Evolutionary conservation across 2,329 filamentous ascomycete species (phyloP).

Genomic region (Colletotrichum sp.): DNA sequence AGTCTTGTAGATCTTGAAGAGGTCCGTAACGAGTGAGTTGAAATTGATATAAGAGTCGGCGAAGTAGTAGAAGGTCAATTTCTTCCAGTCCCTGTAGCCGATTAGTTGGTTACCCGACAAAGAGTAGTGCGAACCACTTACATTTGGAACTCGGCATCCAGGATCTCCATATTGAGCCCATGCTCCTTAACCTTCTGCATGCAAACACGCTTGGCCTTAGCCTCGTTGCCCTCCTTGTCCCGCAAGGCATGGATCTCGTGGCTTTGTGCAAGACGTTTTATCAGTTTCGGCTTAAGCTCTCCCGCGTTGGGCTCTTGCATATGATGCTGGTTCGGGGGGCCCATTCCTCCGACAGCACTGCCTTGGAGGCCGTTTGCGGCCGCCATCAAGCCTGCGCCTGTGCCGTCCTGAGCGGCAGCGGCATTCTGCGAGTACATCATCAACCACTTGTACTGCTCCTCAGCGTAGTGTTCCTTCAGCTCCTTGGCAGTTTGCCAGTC

Average conservation of each 20-base stretch:
- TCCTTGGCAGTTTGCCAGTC: conserved; percentile 88
- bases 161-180: conserved; percentile 95
- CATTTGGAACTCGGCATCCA: conserved; percentile 99
- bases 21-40: conserved; percentile 93
- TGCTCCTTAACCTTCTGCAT: conserved; percentile 97
- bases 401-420: conserved; percentile 63
- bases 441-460: conserved; percentile 97
- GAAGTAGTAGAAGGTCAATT: conserved; percentile 98
- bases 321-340: conserved; percentile 73
- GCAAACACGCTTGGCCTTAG: conserved; percentile 94
- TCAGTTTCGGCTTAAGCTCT: conserved; percentile 93
- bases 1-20: conserved; percentile 99
- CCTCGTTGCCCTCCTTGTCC: conserved; percentile 97
- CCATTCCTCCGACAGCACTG: conserved; percentile 79
- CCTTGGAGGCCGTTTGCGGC: conserved; percentile 67
- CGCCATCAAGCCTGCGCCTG: conserved; percentile 66
- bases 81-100: conserved; percentile 86
- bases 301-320: conserved; percentile 72
- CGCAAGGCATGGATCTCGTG: conserved; percentile 89
- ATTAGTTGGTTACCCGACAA: not conserved
- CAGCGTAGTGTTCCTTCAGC: conserved; percentile 86
- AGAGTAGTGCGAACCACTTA: conserved; percentile 56
- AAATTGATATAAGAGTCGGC: conserved; percentile 99
- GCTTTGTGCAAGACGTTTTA: conserved; percentile 89
- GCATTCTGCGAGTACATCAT: conserved; percentile 97